Base-by-base conservation (phyloP, 2,329 filamentous ascomycete genomes). In the Phoma sp. region DNA sequence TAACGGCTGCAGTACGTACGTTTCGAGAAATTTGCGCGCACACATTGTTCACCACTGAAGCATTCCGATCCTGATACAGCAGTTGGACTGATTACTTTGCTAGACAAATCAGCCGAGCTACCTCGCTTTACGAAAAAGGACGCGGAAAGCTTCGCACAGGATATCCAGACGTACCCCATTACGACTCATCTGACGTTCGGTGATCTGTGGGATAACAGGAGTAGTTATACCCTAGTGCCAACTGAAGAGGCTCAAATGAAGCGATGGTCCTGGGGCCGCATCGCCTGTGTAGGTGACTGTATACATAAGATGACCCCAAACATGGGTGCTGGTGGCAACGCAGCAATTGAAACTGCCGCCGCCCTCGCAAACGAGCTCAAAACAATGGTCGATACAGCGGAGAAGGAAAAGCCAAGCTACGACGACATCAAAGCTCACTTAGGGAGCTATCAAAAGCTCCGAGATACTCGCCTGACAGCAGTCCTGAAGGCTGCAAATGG, bases 281-380 rank as follows among this genome's bases (percentile, higher is more conserved):
- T 77, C 3, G 64, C 78, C 4, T 65, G 69, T 4, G 68, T 79
- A 9, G 77, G 77, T 0, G 78, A 80, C 54, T 65, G 76, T 0
- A 73, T 71, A 2, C 77, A 80, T 55, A 79, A 79, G 68, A 74
- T 65, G 51, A 58, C 60, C 5, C 62, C 62, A 7, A 59, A 59
- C 13, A 56, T 59, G 42, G 62, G 60, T 13, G 55, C 58, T 30
- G 62, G 60, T n/a, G 60, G 58, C 30, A 65, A 65, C 27, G 51
- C 52, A 29, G 60, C 62, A 11, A 57, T 65, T 27, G 58, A 63
- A 38, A 58, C 60, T 1, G 62, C 54, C 57, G 66, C 60, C 22
- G 54, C 56, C 24, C 52, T 64, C 3, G 39, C 57, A 48, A 51
- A 61, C 10, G 54, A 54, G 30, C 36, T 61, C 8, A 61, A 57